Base-by-base conservation (phyloP, 345 rosid species). In the Linum tenue region DNA sequence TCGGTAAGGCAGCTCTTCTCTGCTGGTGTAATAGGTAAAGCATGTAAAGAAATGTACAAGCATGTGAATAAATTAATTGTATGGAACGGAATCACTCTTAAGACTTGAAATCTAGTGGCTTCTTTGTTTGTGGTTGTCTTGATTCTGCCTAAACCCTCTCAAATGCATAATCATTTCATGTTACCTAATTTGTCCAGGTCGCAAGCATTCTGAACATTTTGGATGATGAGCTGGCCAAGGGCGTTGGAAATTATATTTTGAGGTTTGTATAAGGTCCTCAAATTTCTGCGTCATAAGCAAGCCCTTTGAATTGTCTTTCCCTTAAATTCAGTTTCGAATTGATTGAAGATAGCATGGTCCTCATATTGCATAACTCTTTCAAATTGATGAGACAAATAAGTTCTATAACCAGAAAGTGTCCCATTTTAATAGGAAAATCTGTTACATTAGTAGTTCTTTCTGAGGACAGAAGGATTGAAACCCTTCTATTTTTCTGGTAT, bases 191-290 rank as follows among this genome's bases (percentile, higher is more conserved):
- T 40, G 41, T 39, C 22, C 78, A 90, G 97, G 85, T 88, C 72
- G 99, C 99, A n/a, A 85, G 95, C 71, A 75, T 82, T 39, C 80
- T 94, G 65, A 85, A 86, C 75, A 85, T 88, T 78, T 67, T 90
- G 84, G 90, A 90, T 78, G 85, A 85, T 66, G 91, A 85, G 65
- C 85, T 94, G 72, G 74, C 79, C 64, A 73, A 63, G 59, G 79
- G 77, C 76, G 82, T 94, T 69, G 99, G 96, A 77, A 76, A 90
- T 80, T 94, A 83, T 83, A 88, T 94, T 66, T 60, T 86, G 79
- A 94, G 99, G 99, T 94, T 53, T 56, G 76, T 75, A 63, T 75
- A 5, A 2, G 8, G 51, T 55, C 36, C 41, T 5, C 53, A 48
- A 15, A 48, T 48, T 48, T 15, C 9, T 48, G 53, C 8, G 12